These are phyloP conservation scores for Psophocarpus tetragonolobus DNA, from an alignment of 306 rosid species.

Conservation along the genomic window DNA sequence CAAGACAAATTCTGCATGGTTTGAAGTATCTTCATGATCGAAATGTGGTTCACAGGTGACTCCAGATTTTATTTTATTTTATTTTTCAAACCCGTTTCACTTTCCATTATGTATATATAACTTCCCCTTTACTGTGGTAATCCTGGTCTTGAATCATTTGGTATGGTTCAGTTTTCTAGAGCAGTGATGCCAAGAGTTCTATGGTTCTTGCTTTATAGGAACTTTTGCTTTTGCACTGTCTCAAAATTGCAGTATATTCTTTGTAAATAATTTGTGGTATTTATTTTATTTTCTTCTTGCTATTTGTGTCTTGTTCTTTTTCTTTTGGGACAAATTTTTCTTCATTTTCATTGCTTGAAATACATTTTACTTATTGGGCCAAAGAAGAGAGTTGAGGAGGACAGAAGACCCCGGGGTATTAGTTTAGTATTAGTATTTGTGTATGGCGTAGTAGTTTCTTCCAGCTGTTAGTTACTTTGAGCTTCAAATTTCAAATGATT, in stretches of 20 bases:
- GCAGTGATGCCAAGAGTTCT: constrained; percentile 18
- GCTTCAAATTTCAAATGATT: constrained; percentile 11
- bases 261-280: constrained; percentile 2
- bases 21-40: constrained; percentile 93
- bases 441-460: not conserved
- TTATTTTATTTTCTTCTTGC: constrained; percentile 19
- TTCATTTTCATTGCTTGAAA: constrained; percentile 7
- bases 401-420: constrained; percentile 1
- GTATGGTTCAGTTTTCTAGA: not conserved
- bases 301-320: not conserved
- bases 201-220: constrained; percentile 26
- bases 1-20: constrained; percentile 88
- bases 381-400: constrained; percentile 1
- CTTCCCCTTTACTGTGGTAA: constrained; percentile 1
- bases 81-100: not conserved
- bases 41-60: constrained; percentile 89
- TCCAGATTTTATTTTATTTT: constrained; percentile 4
- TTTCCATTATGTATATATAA: constrained; percentile 18
- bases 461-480: constrained; percentile 1
- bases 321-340: not conserved
- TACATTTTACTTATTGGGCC: constrained; percentile 26
- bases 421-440: constrained; percentile 28
- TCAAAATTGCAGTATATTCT: constrained; percentile 13
- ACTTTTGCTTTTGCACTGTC: constrained; percentile 2
- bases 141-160: constrained; percentile 17